Percentiles rank a stretch among this genome's conserved stretches.
Evolutionary conservation across 495 filamentous ascomycete genomes (phyloP).

Genomic region (Hypoxylon fuscum): DNA sequence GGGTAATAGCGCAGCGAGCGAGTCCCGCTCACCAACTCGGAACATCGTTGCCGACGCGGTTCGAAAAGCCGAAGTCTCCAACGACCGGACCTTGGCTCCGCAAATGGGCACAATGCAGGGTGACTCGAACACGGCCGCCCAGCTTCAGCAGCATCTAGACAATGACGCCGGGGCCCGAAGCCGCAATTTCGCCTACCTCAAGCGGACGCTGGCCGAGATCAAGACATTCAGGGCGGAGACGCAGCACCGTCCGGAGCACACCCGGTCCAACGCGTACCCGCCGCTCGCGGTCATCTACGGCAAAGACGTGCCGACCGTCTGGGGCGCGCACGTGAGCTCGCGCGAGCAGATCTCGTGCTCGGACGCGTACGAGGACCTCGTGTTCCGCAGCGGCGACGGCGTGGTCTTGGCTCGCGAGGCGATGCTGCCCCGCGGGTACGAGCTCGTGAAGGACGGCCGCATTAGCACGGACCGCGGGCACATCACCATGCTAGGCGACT

Average conservation of each 20-base stretch:
- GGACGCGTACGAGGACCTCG: slow-evolving; percentile 87
- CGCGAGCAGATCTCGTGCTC: slow-evolving; percentile 70
- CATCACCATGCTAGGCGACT: slow-evolving; percentile 84
- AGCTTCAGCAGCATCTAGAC: slow-evolving; percentile 56
- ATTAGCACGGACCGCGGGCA: slow-evolving; percentile 86
- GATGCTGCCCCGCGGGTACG: slow-evolving; percentile 86
- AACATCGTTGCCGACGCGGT: slow-evolving; percentile 38
- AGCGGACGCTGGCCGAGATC: slow-evolving; percentile 75
- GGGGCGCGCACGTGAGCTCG: slow-evolving; percentile 74
- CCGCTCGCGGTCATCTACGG: slow-evolving; percentile 87
- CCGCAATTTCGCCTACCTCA: slow-evolving; percentile 72
- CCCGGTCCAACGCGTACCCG: slow-evolving; percentile 76
- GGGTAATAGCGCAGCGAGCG: slow-evolving; percentile 41
- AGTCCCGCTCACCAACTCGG: slow-evolving; percentile 37
- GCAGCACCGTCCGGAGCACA: slow-evolving; percentile 65
- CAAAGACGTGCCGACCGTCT: slow-evolving; percentile 86
- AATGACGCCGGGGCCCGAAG: slow-evolving; percentile 46
- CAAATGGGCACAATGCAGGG: slow-evolving; percentile 57
- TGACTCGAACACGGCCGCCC: slow-evolving; percentile 51
- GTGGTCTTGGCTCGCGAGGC: slow-evolving; percentile 87
- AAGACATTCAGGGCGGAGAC: slow-evolving; percentile 80
- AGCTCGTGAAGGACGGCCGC: slow-evolving; percentile 71
- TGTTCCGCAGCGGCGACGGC: slow-evolving; percentile 88
- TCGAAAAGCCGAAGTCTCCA: slow-evolving; percentile 41
- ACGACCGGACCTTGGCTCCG: slow-evolving; percentile 57